Base-by-base conservation (phyloP, 2,329 filamentous ascomycete genomes). In the Diaporthe ilicicola region DNA sequence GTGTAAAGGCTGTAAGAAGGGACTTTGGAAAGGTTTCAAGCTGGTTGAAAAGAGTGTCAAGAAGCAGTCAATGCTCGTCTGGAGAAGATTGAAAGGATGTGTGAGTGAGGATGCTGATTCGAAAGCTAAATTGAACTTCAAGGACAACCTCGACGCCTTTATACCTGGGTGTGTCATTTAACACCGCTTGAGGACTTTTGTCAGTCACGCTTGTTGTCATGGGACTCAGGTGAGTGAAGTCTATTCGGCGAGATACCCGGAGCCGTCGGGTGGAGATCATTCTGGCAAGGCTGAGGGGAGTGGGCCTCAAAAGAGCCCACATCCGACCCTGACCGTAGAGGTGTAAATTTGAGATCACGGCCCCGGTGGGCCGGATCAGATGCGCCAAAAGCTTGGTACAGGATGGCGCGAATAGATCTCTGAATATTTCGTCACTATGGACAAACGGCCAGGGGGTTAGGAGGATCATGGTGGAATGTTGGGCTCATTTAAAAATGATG, bases 401-500 rank as follows among this genome's bases (percentile, higher is more conserved):
- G 12, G 22, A 62, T 24, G n/a, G 42, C 42, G 29, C 19, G 42
- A 12, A 34, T 42, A 34, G 27, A 48, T 62, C 42, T 62, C 42
- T 48, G 29, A 42, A 48, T 24, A 48, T 62, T 48, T 48, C 59
- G 42, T 62, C 42, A 48, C 27, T 5, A 12, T 62, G 59, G 59
- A 34, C 19, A n/a, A 32, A 48, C 19, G 59, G 22, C 48, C 42
- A 62, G 59, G 59, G 56, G 37, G 10, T 24, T 24, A 22, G n/a
- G 59, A 8, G 32, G 42, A 17, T 15, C 42, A 34, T 27, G 29
- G 42, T 62, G 59, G 59, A 15, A 62, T 37, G 59, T 62, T 62
- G 13, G 59, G 19, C 29, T 62, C 59, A 62, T 62, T 48, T 62
- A 48, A 62, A 62, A 62, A 48, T 62, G 42, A 62, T 62, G 48